These are phyloP conservation scores for Trichoderma koningii DNA, from an alignment of 2,329 filamentous ascomycete genomes.

Conservation along the genomic window DNA sequence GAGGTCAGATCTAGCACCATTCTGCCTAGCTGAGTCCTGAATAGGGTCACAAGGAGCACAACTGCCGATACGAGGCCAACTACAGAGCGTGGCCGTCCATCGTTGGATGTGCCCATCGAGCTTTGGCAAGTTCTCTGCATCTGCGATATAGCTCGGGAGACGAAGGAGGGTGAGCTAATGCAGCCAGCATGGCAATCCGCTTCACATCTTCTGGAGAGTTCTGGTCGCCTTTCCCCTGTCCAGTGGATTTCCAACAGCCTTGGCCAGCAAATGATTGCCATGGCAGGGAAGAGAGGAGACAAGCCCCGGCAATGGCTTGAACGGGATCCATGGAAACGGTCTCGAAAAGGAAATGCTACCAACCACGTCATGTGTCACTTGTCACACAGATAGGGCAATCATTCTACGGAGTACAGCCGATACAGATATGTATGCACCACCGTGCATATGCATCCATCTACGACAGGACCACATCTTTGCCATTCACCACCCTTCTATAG, in stretches of 20 bases:
- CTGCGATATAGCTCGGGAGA: neutral
- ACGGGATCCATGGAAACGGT: neutral
- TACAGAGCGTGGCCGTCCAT: neutral
- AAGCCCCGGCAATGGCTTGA: neutral
- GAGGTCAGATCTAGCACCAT: neutral
- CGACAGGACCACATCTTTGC: conserved; percentile 1
- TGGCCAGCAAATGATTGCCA: neutral
- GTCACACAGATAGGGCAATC: conserved; percentile 25
- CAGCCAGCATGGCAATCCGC: conserved; percentile 3
- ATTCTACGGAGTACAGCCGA: conserved; percentile 20
- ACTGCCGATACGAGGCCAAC: conserved; percentile 18
- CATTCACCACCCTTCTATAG: conserved; percentile 9
- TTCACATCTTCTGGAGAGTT: neutral
- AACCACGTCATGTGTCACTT: conserved; percentile 25
- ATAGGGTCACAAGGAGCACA: conserved; percentile 1
- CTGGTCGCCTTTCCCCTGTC: conserved; percentile 1
- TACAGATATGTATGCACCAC: conserved; percentile 17
- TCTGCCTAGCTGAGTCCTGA: neutral
- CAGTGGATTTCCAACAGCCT: neutral
- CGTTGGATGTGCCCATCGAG: neutral
- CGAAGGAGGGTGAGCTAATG: neutral
- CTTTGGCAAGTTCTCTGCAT: neutral
- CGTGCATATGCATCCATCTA: conserved; percentile 7
- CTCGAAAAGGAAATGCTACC: conserved; percentile 3
- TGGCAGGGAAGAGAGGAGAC: neutral